Base-by-base conservation (phyloP, 768 basidiomycete genomes). In the Lactifluus hygrophoroides region DNA sequence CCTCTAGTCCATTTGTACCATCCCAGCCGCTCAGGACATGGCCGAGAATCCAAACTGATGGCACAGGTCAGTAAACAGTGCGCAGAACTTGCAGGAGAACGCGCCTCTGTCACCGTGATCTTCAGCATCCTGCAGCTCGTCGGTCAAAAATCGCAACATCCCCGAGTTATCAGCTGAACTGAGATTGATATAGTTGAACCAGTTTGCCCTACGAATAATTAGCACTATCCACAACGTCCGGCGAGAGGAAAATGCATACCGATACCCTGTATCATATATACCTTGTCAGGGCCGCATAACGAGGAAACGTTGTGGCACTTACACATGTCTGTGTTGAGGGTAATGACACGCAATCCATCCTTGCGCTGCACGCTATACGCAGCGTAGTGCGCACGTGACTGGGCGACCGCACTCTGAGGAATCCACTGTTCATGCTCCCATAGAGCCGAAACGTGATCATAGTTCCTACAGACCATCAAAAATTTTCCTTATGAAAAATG, bases 261-360 rank as follows among this genome's bases (percentile, higher is more conserved):
- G 6, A 46, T 61, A 56, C 63, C 42, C 72, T 55, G 30, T 7
- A 37, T 53, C 43, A 50, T 6, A 46, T 37, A 3, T 21, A 2
- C 16, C 11, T 25, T 32, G 21, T 61, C 25, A n/a, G n/a, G n/a
- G n/a, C 38, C 37, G 47, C 40, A 40, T 40, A 14, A 63, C 53
- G 32, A 25, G 19, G 57, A 19, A 43, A 56, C 44, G 37, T 43
- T 48, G 27, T 54, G n/a, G 17, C 73, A 5, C 84, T 54, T 69
- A 86, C 88, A 90, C 54, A 89, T 65, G 67, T 90, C 84, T 17
- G 87, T 89, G 68, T 90, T 88, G 56, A 90, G 69, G 35, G 85
- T 82, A 56, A 90, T 86, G 32, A 90, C 70, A 37, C 86, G 76
- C 14, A 90, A 72, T 6, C 86, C 87, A 53, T 88, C 85, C 17